Evolutionary conservation across 176 grass and related monocot species (phyloP), one percentile per base, ranked within the genome.

Genomic region (Musa itinerans): DNA sequence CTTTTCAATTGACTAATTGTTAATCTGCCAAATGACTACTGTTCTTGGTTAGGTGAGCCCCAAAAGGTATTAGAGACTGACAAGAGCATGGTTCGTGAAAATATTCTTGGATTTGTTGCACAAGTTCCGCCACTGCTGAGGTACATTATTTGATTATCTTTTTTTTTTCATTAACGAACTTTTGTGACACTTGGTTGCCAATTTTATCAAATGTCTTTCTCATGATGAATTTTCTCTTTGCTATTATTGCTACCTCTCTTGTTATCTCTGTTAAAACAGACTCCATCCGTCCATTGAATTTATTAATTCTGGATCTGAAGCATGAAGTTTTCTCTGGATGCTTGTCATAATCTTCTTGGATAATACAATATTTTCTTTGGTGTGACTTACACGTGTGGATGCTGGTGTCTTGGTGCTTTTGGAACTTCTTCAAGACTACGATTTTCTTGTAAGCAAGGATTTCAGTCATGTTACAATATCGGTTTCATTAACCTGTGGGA

Each of bases 91-190:
- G 84, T 93, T 29, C 89, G 94, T 73, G 90, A 93, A 59, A 86
- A 93, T 77, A 93, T 97, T 74, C 85, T 93, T 78, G 90, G 88
- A 54, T 97, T 93, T 86, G 89, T 97, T 78, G 80, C 83, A 81
- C 88, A 93, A 91, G 86, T 97, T 61, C 90, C 87, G 8, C 83
- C 94, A 72, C 75, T 97, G 23, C 75, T 97, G 73, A 97, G 94
- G 94, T 97, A 93, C 74, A 66, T 54, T 4, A n/a, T 69, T 65
- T 79, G 11, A 22, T 69, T 70, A 53, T 74, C 53, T 70, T 19
- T 50, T 49, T 2, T 0, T 52, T 71, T 25, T 16, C 53, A 22
- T 10, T 29, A 16, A 11, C 58, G 75, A 63, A 7, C n/a, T 78
- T 6, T 52, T 22, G 54, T 62, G 13, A 58, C 69, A 54, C 50